Percentiles rank a stretch among this genome's conserved stretches.
Evolutionary conservation across 2,329 filamentous ascomycete species (phyloP).

Genomic region (Fusarium protoensiforme): DNA sequence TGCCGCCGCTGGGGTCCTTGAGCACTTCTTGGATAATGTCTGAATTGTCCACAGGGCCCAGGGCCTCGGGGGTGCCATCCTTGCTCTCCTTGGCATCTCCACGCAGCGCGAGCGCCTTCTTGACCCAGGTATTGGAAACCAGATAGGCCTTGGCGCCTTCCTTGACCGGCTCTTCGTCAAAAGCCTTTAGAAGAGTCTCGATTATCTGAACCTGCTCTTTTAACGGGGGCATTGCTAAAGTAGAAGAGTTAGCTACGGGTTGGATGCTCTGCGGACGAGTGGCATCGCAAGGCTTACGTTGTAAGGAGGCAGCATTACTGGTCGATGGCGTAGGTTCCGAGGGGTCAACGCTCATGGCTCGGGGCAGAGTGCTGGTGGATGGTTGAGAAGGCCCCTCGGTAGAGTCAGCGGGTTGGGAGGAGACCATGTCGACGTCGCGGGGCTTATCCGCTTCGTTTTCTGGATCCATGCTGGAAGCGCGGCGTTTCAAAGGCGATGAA

Average conservation of each 20-base stretch:
- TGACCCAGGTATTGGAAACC: constrained; percentile 83
- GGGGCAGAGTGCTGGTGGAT: constrained; percentile 40
- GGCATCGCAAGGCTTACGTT: constrained; percentile 40
- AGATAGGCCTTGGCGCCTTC: constrained; percentile 82
- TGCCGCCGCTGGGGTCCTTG: constrained; percentile 58
- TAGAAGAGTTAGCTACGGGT: constrained; percentile 24
- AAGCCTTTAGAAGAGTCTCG: constrained; percentile 66
- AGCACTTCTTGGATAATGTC: constrained; percentile 77
- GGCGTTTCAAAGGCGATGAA: constrained; percentile 73
- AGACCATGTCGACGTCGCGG: constrained; percentile 60
- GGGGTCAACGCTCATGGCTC: constrained; percentile 56
- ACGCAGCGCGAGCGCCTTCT: constrained; percentile 74
- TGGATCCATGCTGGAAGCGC: constrained; percentile 70
- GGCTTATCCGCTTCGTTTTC: constrained; percentile 54
- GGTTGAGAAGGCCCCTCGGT: constrained; percentile 26
- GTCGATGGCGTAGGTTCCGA: constrained; percentile 43
- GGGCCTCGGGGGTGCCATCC: constrained; percentile 68
- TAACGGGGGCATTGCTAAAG: constrained; percentile 51
- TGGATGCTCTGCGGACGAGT: not conserved
- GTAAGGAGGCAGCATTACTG: constrained; percentile 30
- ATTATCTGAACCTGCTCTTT: constrained; percentile 78
- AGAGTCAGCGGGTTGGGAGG: constrained; percentile 39
- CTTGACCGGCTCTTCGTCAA: constrained; percentile 63
- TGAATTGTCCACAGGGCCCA: constrained; percentile 89
- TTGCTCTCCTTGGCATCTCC: constrained; percentile 66